Evolutionary conservation across 306 rosid species (phyloP).

Genomic region (Quercus gilva): DNA sequence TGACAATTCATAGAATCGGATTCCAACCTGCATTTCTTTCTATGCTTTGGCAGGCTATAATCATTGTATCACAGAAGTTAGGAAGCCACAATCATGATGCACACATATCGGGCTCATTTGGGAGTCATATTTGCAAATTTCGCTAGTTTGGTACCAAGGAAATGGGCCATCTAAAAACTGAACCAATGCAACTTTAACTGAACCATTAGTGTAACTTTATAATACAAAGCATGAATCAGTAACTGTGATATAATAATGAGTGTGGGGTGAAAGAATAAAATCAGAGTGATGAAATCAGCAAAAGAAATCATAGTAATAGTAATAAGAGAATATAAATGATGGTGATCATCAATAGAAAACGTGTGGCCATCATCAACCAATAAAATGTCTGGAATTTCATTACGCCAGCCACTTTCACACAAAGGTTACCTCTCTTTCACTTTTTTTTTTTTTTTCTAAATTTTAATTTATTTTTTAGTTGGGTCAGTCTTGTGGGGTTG

Average conservation of each 20-base stretch:
- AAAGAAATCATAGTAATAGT: constrained; percentile 28
- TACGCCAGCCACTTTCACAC: constrained; percentile 19
- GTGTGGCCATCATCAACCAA: constrained; percentile 83
- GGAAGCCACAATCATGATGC: constrained; percentile 5
- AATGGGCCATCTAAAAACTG: constrained; percentile 1
- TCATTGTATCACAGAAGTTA: not conserved
- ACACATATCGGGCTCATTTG: not conserved
- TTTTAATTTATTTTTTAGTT: not conserved
- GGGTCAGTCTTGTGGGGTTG: constrained; percentile 24
- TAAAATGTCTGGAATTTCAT: constrained; percentile 31
- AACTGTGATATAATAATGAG: not conserved
- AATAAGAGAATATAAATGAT: constrained; percentile 40
- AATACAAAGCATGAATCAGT: constrained; percentile 17
- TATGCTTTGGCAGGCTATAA: not conserved
- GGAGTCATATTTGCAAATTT: not conserved
- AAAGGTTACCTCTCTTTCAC: constrained; percentile 3
- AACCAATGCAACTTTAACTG: constrained; percentile 23
- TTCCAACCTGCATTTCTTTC: not conserved
- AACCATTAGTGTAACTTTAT: constrained; percentile 1
- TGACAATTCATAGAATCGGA: not conserved
- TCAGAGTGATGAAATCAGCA: constrained; percentile 26
- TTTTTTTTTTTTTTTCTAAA: constrained; percentile 3
- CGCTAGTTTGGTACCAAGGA: not conserved
- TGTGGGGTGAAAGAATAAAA: constrained; percentile 2
- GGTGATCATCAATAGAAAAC: constrained; percentile 38